Evolutionary conservation across 345 rosid species (phyloP).

Genomic region (Camelina sativa): DNA sequence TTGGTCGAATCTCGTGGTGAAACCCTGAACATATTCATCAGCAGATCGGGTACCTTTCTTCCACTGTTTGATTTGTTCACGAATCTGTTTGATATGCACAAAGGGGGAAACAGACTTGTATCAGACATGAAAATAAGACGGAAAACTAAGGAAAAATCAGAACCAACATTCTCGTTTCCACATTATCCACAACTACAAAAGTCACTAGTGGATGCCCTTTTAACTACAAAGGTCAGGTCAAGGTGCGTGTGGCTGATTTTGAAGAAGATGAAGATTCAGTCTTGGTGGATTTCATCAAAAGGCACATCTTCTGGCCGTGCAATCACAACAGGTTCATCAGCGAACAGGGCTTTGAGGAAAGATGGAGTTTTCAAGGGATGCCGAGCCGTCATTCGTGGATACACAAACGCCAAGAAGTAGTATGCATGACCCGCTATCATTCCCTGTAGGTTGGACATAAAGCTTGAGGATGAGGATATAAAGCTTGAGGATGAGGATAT

Average conservation of each 20-base stretch:
- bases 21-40: too few species aligned
- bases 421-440: conserved; percentile 99
- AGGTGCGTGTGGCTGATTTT: conserved; percentile 8
- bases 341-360: conserved; percentile 76
- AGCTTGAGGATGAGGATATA: too few species aligned
- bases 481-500: not conserved
- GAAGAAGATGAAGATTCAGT: conserved; percentile 41
- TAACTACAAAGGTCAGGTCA: too few species aligned
- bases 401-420: conserved; percentile 93
- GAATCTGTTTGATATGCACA: conserved; percentile 36
- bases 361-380: conserved; percentile 82
- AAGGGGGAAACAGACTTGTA: conserved; percentile 1
- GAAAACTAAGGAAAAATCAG: conserved; percentile 21
- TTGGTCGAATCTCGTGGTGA: too few species aligned
- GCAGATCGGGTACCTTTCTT: too few species aligned
- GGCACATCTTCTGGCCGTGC: conserved; percentile 76
- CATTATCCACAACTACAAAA: conserved; percentile 25
- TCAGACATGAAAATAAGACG: not conserved
- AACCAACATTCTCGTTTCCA: not conserved
- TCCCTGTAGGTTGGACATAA: conserved; percentile 71
- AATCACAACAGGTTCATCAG: conserved; percentile 82
- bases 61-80: too few species aligned
- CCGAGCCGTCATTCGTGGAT: conserved; percentile 84
- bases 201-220: conserved; percentile 6
- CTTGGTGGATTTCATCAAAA: conserved; percentile 70